Conservation (phyloP, 352 stramenopile genomes). For the Pythium phragmiticola region DNA sequence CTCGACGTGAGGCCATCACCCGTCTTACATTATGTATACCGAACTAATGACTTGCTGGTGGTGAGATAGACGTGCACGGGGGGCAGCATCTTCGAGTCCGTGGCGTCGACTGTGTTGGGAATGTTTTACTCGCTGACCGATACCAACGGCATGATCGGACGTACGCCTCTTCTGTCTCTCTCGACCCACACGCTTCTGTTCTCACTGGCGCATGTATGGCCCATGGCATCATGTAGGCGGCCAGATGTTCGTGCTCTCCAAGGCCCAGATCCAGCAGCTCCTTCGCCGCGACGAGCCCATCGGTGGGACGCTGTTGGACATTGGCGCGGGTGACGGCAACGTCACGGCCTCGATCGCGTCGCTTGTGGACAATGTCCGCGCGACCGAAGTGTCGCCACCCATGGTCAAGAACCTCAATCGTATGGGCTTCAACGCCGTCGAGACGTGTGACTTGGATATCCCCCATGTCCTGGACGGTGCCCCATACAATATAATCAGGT, state of each 20-base stretch:
- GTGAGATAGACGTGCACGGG: conserved; percentile 67
- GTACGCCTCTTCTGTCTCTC: conserved; percentile 34
- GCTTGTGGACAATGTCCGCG: conserved; percentile 63
- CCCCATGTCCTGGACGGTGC: conserved; percentile 61
- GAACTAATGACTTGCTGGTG: background rate
- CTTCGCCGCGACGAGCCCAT: conserved; percentile 47
- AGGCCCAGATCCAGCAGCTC: conserved; percentile 65
- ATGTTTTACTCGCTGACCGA: conserved; percentile 85
- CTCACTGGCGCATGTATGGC: too few relatives aligned
- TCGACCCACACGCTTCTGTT: background rate
- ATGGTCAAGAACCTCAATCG: conserved; percentile 80
- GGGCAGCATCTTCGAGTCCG: conserved; percentile 59
- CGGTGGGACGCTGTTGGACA: conserved; percentile 67
- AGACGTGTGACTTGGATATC: conserved; percentile 69
- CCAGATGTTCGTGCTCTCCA: conserved; percentile 87
- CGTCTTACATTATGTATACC: background rate
- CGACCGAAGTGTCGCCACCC: conserved; percentile 72
- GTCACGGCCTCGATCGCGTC: conserved; percentile 79
- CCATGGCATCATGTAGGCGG: conserved; percentile 39
- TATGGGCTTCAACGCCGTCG: conserved; percentile 74
- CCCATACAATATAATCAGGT: conserved; percentile 85
- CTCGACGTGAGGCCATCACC: conserved; percentile 40
- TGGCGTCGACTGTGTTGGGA: conserved; percentile 64
- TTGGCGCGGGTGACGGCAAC: conserved; percentile 82
- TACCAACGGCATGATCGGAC: conserved; percentile 78